Percentiles rank a stretch among this genome's conserved stretches.
These are phyloP conservation scores for Fagus sylvatica DNA, from an alignment of 306 rosid genomes.

Conservation along the genomic window DNA sequence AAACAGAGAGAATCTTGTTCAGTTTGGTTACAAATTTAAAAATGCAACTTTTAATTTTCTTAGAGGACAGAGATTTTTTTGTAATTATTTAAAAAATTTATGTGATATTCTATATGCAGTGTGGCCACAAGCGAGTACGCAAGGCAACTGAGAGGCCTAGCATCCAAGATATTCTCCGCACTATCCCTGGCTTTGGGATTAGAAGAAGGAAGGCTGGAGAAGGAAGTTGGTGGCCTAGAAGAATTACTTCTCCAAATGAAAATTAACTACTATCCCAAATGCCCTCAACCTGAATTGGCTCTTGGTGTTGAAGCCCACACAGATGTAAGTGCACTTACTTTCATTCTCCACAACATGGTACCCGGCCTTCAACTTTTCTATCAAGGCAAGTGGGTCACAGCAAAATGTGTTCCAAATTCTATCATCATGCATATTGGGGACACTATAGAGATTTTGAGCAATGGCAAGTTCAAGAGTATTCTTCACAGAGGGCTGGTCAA, in stretches of 20 bases:
- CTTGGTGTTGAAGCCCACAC: constrained; percentile 92
- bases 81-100: no score
- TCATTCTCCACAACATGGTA: constrained; percentile 86
- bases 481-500: constrained; percentile 82
- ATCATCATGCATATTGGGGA: constrained; percentile 88
- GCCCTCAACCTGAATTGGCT: constrained; percentile 90
- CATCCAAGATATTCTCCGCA: constrained; percentile 44
- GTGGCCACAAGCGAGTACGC: constrained; percentile 71
- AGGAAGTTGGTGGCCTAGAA: constrained; percentile 79
- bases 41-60: no score
- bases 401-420: constrained; percentile 74
- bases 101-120: constrained; percentile 16
- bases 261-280: constrained; percentile 79
- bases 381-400: constrained; percentile 67
- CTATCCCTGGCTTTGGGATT: constrained; percentile 68
- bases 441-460: constrained; percentile 78
- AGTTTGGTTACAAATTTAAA: no score
- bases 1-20: no score
- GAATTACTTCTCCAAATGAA: constrained; percentile 80
- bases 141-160: constrained; percentile 55
- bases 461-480: constrained; percentile 78
- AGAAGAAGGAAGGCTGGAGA: constrained; percentile 71
- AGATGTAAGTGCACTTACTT: constrained; percentile 74
- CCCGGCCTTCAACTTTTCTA: constrained; percentile 85
- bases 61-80: no score